These are phyloP conservation scores for Truncatella angustata DNA, from an alignment of 2,329 filamentous ascomycete species.

Conservation along the genomic window DNA sequence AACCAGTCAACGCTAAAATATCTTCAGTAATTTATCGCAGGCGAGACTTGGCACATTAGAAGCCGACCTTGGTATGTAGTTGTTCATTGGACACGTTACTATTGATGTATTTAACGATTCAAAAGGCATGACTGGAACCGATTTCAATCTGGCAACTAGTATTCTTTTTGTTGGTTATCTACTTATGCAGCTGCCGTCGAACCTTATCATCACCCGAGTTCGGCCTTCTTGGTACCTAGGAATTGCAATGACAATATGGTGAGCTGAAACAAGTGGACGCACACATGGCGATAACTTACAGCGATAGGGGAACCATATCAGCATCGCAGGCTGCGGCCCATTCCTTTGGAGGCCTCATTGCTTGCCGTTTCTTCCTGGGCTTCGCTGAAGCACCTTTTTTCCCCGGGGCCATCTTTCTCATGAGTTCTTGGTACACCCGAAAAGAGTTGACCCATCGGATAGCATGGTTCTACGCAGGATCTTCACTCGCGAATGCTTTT, in stretches of 20 bases:
- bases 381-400: conserved; percentile 51
- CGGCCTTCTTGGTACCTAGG: conserved; percentile 54
- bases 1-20: not conserved
- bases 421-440: conserved; percentile 44
- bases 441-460: conserved; percentile 43
- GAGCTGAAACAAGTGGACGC: not conserved
- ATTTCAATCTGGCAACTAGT: conserved; percentile 55
- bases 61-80: conserved; percentile 39
- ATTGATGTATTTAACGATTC: not conserved
- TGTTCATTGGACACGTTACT: too few species aligned
- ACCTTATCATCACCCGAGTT: conserved; percentile 53
- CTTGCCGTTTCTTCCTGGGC: conserved; percentile 46
- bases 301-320: conserved; percentile 24
- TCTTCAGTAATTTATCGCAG: conserved; percentile 47
- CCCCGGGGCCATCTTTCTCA: conserved; percentile 40
- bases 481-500: conserved; percentile 48
- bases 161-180: conserved; percentile 60
- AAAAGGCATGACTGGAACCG: conserved; percentile 47
- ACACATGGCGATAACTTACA: not conserved
- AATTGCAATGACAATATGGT: conserved; percentile 37
- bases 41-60: conserved; percentile 54
- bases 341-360: conserved; percentile 40
- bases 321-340: conserved; percentile 46
- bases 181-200: conserved; percentile 61
- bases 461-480: conserved; percentile 45